A percentile compares a stretch with the other conserved stretches of the same genome.
phyloP scores from a whole-genome alignment of 345 rosid species.

The Passiflora organensis region DNA sequence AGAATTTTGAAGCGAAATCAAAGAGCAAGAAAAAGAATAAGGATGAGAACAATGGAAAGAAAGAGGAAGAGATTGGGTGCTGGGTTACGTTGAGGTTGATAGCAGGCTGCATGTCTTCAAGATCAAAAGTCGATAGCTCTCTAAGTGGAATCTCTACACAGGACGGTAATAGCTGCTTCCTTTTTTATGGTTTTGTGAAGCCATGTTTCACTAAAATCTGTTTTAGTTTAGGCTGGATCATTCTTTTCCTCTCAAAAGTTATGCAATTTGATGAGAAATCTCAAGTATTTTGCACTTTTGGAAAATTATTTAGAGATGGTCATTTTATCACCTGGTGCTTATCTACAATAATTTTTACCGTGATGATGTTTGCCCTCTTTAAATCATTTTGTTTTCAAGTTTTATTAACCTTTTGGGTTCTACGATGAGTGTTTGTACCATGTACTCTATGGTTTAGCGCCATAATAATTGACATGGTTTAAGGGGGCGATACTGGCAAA shows the following conservation, averaged over 20 bases:
- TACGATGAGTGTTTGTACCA: not conserved
- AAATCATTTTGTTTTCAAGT: not conserved
- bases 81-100: conserved; percentile 21
- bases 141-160: conserved; percentile 22
- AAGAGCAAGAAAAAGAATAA: conserved; percentile 20
- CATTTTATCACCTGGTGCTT: not conserved
- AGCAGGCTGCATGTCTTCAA: conserved; percentile 25
- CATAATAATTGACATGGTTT: not conserved
- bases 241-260: not conserved
- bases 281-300: not conserved
- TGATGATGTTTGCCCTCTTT: not conserved
- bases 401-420: not conserved
- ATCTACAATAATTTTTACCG: not conserved
- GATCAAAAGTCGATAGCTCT: conserved; percentile 26
- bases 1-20: conserved; percentile 15
- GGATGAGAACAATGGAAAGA: conserved; percentile 10
- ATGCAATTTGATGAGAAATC: not conserved
- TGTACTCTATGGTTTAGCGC: not conserved
- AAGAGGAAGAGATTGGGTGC: conserved; percentile 15
- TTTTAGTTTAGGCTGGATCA: not conserved
- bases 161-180: conserved; percentile 10
- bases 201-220: not conserved
- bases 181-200: not conserved
- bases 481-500: not conserved
- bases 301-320: not conserved